These are phyloP conservation scores for Rhizomucor pusillus DNA, from an alignment of 371 early-diverging fungal species.

Conservation along the genomic window DNA sequence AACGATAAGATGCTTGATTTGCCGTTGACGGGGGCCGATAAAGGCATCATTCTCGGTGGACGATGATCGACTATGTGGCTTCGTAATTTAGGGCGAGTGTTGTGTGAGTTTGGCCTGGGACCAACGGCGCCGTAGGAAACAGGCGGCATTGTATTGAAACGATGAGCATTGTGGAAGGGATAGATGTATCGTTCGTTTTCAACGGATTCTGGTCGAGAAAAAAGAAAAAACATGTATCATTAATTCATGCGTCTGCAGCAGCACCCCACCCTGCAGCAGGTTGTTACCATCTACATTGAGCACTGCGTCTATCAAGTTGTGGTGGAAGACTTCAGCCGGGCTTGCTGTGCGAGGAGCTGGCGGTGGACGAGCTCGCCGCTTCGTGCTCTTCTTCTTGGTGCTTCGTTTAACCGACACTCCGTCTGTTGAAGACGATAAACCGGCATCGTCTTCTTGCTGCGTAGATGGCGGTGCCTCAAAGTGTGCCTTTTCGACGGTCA, in stretches of 20 bases:
- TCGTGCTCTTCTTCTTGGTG: slow-evolving; percentile 11
- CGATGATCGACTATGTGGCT: slow-evolving; percentile 30
- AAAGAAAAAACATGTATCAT: slow-evolving; percentile 3
- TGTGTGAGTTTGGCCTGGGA: neutral
- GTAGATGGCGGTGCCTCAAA: slow-evolving; percentile 19
- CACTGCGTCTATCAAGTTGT: slow-evolving; percentile 46
- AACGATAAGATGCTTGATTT: slow-evolving; percentile 5
- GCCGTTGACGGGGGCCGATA: slow-evolving; percentile 5
- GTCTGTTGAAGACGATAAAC: slow-evolving; percentile 12
- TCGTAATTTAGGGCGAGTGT: slow-evolving; percentile 27
- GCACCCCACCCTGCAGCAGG: neutral
- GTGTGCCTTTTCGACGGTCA: slow-evolving; percentile 29
- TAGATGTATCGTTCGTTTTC: slow-evolving; percentile 32
- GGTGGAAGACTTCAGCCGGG: slow-evolving; percentile 48
- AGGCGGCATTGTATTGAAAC: slow-evolving; percentile 11
- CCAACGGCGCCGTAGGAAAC: neutral
- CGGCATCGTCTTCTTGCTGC: slow-evolving; percentile 3
- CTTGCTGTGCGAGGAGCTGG: slow-evolving; percentile 31
- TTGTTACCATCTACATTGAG: slow-evolving; percentile 44
- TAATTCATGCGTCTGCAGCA: too few relatives aligned
- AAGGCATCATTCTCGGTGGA: slow-evolving; percentile 12
- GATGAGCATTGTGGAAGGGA: slow-evolving; percentile 13
- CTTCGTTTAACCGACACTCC: slow-evolving; percentile 7
- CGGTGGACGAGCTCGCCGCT: slow-evolving; percentile 10
- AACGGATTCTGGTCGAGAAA: slow-evolving; percentile 19